A percentile compares a stretch with the other conserved stretches of the same genome.
These are phyloP conservation scores for Arthrocladium fulminans DNA, from an alignment of 2,329 filamentous ascomycete species.

Conservation along the genomic window DNA sequence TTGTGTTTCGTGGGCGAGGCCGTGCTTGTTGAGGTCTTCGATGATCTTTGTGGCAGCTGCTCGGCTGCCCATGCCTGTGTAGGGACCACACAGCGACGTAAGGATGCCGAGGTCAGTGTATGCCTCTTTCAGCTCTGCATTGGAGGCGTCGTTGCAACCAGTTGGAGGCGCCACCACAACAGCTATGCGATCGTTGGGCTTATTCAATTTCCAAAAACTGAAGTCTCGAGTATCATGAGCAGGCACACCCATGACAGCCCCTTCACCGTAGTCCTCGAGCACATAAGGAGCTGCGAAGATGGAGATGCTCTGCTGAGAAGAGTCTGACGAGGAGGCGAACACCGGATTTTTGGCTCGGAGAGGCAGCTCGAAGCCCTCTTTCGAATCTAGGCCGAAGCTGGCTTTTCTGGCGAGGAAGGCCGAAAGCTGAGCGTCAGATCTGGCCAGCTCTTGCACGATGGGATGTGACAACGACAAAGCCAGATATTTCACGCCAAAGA, in stretches of 20 bases:
- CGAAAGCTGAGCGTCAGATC: constrained; percentile 52
- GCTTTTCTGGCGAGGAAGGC: constrained; percentile 54
- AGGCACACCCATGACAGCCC: constrained; percentile 86
- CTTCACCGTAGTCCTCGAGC: constrained; percentile 73
- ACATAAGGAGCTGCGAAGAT: constrained; percentile 81
- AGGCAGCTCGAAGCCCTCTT: constrained; percentile 58
- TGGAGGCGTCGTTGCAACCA: constrained; percentile 27
- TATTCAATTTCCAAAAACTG: constrained; percentile 67
- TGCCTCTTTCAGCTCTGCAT: constrained; percentile 39
- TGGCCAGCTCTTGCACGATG: constrained; percentile 54
- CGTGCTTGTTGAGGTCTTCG: constrained; percentile 37
- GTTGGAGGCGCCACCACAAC: constrained; percentile 47
- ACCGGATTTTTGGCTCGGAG: constrained; percentile 55
- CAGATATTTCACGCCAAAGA: constrained; percentile 80
- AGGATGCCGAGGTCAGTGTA: constrained; percentile 60
- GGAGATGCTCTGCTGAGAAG: constrained; percentile 44
- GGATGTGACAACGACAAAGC: constrained; percentile 68
- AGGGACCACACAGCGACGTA: constrained; percentile 56
- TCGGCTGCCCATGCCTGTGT: constrained; percentile 53
- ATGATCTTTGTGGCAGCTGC: constrained; percentile 56
- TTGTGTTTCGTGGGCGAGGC: constrained; percentile 54
- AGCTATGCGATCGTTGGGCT: constrained; percentile 50
- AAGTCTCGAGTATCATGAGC: constrained; percentile 73
- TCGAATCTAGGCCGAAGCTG: constrained; percentile 48
- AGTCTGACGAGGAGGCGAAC: constrained; percentile 45